Evolutionary conservation across 106 monocot genomes (phyloP).

Genomic region (Allium fistulosum): DNA sequence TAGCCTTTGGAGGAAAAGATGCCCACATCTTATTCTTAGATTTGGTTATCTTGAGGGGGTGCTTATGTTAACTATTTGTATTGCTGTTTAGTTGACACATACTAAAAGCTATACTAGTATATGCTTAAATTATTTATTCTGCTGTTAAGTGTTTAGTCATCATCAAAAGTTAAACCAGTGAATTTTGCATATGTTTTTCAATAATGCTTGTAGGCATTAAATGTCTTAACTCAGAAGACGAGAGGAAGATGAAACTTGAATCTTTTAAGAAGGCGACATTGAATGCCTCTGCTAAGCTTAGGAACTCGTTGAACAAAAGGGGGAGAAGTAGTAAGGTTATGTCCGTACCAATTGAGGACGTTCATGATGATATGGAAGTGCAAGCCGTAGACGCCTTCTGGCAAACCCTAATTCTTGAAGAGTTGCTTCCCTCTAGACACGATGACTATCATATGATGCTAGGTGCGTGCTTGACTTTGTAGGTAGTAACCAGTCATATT

Average conservation of each 20-base stretch:
- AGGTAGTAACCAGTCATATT: background rate
- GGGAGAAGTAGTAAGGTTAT: constrained; percentile 57
- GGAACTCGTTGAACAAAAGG: constrained; percentile 41
- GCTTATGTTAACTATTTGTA: background rate
- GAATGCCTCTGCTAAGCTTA: constrained; percentile 44
- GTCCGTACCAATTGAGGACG: constrained; percentile 48
- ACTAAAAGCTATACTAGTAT: background rate
- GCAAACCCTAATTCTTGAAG: constrained; percentile 48
- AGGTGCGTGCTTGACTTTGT: constrained; percentile 9
- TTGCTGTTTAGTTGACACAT: background rate
- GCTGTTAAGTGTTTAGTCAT: too few relatives aligned
- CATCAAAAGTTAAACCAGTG: too few relatives aligned
- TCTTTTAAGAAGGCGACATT: constrained; percentile 46
- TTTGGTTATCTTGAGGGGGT: too few relatives aligned
- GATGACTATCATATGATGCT: constrained; percentile 65
- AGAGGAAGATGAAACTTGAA: constrained; percentile 6
- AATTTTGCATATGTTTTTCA: background rate
- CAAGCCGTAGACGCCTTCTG: constrained; percentile 51
- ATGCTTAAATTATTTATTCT: background rate
- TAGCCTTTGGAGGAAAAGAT: too few relatives aligned
- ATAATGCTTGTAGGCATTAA: constrained; percentile 1
- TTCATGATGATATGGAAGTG: constrained; percentile 55
- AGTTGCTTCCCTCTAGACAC: constrained; percentile 46
- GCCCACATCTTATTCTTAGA: too few relatives aligned
- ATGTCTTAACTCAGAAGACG: background rate